Conservation (phyloP, 2,329 filamentous ascomycete species). For the Ambrosiella xylebori region DNA sequence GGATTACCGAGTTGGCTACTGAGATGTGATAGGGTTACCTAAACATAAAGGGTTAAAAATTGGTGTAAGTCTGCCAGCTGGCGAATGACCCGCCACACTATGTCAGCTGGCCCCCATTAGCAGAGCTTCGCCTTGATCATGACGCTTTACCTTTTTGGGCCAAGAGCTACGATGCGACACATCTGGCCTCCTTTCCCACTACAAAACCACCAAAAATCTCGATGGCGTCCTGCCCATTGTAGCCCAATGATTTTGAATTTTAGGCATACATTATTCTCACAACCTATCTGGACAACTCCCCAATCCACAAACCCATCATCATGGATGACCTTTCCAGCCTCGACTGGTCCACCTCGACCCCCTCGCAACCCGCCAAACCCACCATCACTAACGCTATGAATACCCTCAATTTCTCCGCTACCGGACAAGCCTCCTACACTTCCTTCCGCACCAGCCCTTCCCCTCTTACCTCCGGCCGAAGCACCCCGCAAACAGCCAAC, state of each 20-base stretch:
- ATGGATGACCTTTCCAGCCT: slow-evolving; percentile 48
- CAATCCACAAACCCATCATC: slow-evolving; percentile 14
- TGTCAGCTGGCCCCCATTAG: not conserved
- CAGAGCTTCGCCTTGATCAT: not conserved
- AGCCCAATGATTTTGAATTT: not conserved
- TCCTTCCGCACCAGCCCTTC: slow-evolving; percentile 39
- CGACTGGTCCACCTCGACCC: slow-evolving; percentile 34
- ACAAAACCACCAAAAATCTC: not conserved
- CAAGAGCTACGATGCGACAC: not conserved
- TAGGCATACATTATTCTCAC: not conserved
- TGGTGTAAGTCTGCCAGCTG: not conserved
- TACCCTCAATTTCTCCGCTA: slow-evolving; percentile 23
- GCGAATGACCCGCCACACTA: not conserved
- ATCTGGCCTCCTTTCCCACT: not conserved
- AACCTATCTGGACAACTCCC: not conserved
- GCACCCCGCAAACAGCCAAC: slow-evolving; percentile 26
- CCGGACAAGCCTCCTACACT: slow-evolving; percentile 28
- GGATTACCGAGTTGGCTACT: too few relatives aligned
- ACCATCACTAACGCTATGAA: slow-evolving; percentile 16
- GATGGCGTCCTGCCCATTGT: not conserved
- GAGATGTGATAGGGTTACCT: too few relatives aligned
- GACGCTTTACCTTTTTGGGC: not conserved
- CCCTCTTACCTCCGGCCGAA: slow-evolving; percentile 36
- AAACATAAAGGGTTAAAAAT: not conserved
- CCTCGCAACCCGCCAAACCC: slow-evolving; percentile 23